Base-by-base conservation (phyloP, 345 rosid species). In the Fremontodendron californicum region DNA sequence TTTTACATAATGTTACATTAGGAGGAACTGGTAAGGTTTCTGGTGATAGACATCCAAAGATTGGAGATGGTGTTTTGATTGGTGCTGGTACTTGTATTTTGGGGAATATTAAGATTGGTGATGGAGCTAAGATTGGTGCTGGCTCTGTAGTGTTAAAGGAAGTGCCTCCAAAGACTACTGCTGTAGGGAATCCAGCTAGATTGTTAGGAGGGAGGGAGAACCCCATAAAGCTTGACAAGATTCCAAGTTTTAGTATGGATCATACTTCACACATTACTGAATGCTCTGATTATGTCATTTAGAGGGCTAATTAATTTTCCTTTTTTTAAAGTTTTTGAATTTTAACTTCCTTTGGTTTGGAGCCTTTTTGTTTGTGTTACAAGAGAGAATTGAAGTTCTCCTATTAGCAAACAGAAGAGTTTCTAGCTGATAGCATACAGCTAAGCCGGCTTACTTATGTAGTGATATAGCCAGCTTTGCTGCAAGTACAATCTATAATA, bases 61-160 rank as follows among this genome's bases (percentile, higher is more conserved):
- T 93, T 19, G 98, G 97, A 0, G 87, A 95, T 49, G 99, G 98
- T 60, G 99, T 95, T 4, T 78, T 95, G 88, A 90, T 93, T 62
- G 98, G 98, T 63, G 98, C 98, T 0, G 96, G 96, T 81, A 91
- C 94, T 37, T 93, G 99, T 82, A 89, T 95, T 54, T 80, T 95
- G 88, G 98, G 97, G 64, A 93, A 89, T 57, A 88, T 95, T 40
- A 84, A 73, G 70, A 90, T 95, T 63, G 97, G 98, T 13, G 95
- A 93, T n/a, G 98, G 99, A 27, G 98, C 94, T 4, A 95, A 91
- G 84, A 89, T 95, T 51, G 99, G 99, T 10, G 98, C 97, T 12
- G 89, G 97, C 0, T 95, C 99, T 0, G 93, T 95, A 43, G 98
- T 94, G 63, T 55, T 94, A 75, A 93, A 89, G 82, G 98, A 95